Evolutionary conservation across 371 early-diverging fungal species (phyloP).

Genomic region (Capniomyces stellatus): DNA sequence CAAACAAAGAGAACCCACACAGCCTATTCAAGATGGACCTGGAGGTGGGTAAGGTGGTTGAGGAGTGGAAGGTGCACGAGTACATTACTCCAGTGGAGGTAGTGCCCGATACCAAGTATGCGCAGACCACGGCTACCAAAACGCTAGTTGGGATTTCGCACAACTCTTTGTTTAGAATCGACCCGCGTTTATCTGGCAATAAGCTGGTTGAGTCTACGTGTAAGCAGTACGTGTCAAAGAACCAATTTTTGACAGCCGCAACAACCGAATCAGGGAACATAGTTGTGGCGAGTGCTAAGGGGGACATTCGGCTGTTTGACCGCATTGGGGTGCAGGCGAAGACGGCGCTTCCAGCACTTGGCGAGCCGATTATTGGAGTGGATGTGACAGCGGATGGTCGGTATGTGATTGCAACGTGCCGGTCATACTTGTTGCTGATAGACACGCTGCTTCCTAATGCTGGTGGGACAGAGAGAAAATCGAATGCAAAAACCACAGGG

Average conservation of each 20-base stretch:
- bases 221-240: slow-evolving; percentile 46
- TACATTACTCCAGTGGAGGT: slow-evolving; percentile 40
- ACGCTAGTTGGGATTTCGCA: slow-evolving; percentile 67
- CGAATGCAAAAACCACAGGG: slow-evolving; percentile 23
- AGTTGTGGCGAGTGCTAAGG: slow-evolving; percentile 70
- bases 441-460: slow-evolving; percentile 32
- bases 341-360: slow-evolving; percentile 72
- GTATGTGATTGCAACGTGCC: slow-evolving; percentile 78
- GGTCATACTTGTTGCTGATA: slow-evolving; percentile 65
- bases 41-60: slow-evolving; percentile 76
- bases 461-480: slow-evolving; percentile 1
- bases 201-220: slow-evolving; percentile 43
- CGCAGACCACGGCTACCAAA: slow-evolving; percentile 45
- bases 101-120: slow-evolving; percentile 54
- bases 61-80: slow-evolving; percentile 68
- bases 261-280: slow-evolving; percentile 67
- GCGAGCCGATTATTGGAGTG: slow-evolving; percentile 71
- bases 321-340: slow-evolving; percentile 69
- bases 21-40: slow-evolving; percentile 77
- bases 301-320: slow-evolving; percentile 73
- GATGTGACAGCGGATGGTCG: slow-evolving; percentile 81
- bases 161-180: slow-evolving; percentile 71
- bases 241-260: slow-evolving; percentile 48
- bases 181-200: slow-evolving; percentile 57
- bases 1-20: slow-evolving; percentile 39